phyloP scores from a whole-genome alignment of 441 rosid genomes.

The Adansonia grandidieri region DNA sequence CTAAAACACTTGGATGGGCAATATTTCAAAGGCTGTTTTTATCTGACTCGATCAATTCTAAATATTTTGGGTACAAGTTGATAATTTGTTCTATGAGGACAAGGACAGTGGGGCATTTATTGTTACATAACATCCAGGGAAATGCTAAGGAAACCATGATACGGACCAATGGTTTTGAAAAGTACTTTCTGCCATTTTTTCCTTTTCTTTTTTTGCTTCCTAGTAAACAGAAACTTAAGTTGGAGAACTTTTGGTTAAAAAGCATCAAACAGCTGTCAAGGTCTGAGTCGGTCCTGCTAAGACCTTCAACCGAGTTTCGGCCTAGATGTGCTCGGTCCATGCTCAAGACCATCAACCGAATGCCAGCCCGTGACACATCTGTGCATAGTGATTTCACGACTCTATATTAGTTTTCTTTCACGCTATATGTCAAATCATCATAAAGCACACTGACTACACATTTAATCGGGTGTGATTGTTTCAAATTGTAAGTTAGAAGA shows the following conservation, averaged over 20 bases:
- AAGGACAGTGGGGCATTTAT: neutral
- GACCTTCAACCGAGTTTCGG: no score
- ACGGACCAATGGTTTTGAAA: neutral
- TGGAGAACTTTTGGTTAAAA: neutral
- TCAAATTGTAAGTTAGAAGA: no score
- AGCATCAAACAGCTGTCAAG: neutral
- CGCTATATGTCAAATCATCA: neutral
- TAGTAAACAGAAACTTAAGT: neutral
- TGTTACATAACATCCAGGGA: neutral
- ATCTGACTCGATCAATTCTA: neutral
- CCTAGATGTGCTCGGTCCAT: no score
- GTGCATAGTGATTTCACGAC: no score
- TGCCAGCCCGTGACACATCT: no score
- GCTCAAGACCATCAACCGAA: no score
- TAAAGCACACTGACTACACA: neutral
- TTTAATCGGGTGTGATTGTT: neutral
- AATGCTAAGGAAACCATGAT: neutral
- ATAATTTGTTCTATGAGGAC: neutral
- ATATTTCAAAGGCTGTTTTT: neutral
- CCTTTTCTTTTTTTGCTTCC: neutral
- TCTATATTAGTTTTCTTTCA: neutral
- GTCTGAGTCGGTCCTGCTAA: no score
- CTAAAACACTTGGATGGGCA: neutral
- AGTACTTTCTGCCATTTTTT: no score
- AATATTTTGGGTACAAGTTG: neutral